Evolutionary conservation across 208 protist species (phyloP), one percentile per base, ranked within the genome.

Genomic region (Leishmania arabica): DNA sequence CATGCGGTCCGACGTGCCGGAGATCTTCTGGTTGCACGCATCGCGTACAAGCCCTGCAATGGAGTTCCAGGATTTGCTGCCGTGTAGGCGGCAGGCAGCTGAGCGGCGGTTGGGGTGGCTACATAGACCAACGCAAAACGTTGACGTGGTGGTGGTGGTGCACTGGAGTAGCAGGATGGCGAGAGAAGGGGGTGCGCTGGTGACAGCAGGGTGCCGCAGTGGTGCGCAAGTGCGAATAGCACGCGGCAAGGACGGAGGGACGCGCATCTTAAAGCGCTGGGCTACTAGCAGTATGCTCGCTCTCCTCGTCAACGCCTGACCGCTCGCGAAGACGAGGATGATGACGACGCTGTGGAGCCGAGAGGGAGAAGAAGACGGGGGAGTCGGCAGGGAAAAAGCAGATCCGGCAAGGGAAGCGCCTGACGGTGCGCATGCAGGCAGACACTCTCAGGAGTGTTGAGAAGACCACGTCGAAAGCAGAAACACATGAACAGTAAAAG

Each of bases 71-170:
- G 49, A 24, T 42, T 13, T 9, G 72, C 21, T 6, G 13, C 49
- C 3, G 72, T 53, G 53, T 76, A 76, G 24, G 49, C 24, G n/a
- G 72, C 53, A 40, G 72, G 53, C 19, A 76, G 72, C 72, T 76
- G 49, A 34, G 53, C 53, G 17, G n/a, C 34, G 53, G 51, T 62
- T 24, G 53, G 31, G 7, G 53, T 76, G 13, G 49, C 34, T 5
- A 31, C 60, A n/a, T 65, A 76, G 27, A 76, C 31, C 34, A 76
- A 64, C 31, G 51, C 72, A 34, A 47, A 24, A 24, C 21, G 34
- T 47, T 7, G 72, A 13, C 49, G 19, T 45, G 49, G 72, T 58
- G 45, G 45, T 47, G 45, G 45, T 49, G 45, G 45, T 49, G 45
- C 49, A 62, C 47, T 62, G 19, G 19, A 34, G 11, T 49, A 75